Evolutionary conservation across 768 basidiomycete species (phyloP).

Genomic region (Rhodotorula paludigena): DNA sequence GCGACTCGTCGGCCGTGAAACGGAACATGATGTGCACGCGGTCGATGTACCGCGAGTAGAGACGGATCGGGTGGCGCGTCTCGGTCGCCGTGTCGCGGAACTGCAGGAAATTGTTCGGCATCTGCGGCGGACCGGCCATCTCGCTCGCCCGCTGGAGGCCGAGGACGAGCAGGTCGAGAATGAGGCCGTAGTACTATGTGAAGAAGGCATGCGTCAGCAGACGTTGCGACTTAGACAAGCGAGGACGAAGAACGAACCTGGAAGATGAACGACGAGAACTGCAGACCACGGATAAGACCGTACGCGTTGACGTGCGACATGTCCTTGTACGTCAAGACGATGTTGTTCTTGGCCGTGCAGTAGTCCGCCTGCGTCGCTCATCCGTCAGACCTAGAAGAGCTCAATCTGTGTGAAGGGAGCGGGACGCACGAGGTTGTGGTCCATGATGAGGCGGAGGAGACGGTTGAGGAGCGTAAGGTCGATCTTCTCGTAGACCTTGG

Average conservation of each 20-base stretch:
- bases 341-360: conserved; percentile 98
- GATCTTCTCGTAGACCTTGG: conserved; percentile 98
- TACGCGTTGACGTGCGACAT: conserved; percentile 99
- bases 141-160: conserved; percentile 97
- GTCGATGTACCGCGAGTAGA: conserved; percentile 97
- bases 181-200: conserved; percentile 62
- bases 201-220: not conserved
- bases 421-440: conserved; percentile 69
- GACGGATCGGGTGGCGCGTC: conserved; percentile 91
- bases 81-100: conserved; percentile 92
- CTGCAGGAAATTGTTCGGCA: conserved; percentile 98
- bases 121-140: conserved; percentile 95
- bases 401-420: not conserved
- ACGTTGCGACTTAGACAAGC: conserved; percentile 44
- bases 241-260: conserved; percentile 54
- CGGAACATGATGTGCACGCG: conserved; percentile 91
- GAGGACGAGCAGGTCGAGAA: conserved; percentile 88
- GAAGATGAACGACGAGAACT: conserved; percentile 99
- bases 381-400: not conserved
- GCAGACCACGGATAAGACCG: conserved; percentile 92
- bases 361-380: conserved; percentile 64
- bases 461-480: conserved; percentile 94
- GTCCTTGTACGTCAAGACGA: conserved; percentile 88
- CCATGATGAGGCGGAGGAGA: conserved; percentile 87
- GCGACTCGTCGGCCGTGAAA: conserved; percentile 92